Evolutionary conservation across 1,284 basidiomycete species (phyloP).

Genomic region (Sphagnurus paluster): DNA sequence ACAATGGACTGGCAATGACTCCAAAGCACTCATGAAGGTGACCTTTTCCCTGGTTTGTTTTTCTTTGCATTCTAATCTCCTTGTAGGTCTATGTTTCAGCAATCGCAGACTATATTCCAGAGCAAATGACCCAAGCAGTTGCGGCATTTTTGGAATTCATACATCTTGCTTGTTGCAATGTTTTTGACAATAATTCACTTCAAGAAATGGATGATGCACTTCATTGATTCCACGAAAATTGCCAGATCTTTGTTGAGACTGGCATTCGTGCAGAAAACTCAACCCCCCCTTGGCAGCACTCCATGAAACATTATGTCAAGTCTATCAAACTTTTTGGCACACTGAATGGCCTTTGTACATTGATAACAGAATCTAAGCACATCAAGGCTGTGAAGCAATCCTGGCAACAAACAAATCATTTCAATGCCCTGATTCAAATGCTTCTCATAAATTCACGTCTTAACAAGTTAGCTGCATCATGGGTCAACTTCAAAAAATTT

Average conservation of each 20-base stretch:
- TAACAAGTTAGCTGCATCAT: slow-evolving; percentile 25
- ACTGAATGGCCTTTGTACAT: slow-evolving; percentile 16
- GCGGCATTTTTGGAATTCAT: slow-evolving; percentile 29
- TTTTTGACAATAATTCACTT: slow-evolving; percentile 21
- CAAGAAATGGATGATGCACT: slow-evolving; percentile 24
- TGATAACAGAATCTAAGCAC: slow-evolving; percentile 22
- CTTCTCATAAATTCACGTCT: slow-evolving; percentile 26
- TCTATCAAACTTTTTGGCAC: slow-evolving; percentile 21
- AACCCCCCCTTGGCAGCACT: slow-evolving; percentile 32
- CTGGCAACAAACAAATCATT: slow-evolving; percentile 26
- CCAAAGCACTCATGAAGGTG: slow-evolving; percentile 24
- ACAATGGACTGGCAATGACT: slow-evolving; percentile 27
- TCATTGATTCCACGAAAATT: slow-evolving; percentile 23
- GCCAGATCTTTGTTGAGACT: slow-evolving; percentile 25
- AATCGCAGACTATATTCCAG: slow-evolving; percentile 22
- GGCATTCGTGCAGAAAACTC: slow-evolving; percentile 25
- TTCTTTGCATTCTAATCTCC: too few relatives aligned
- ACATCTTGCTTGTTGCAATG: slow-evolving; percentile 29
- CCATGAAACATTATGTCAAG: slow-evolving; percentile 21
- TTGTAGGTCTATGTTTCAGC: slow-evolving; percentile 28
- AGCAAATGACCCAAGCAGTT: slow-evolving; percentile 21
- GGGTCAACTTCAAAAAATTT: slow-evolving; percentile 17
- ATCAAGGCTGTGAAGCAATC: slow-evolving; percentile 32
- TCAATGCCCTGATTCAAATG: slow-evolving; percentile 28
- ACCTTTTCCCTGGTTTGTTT: too few relatives aligned